A percentile compares a stretch with the other conserved stretches of the same genome.
Evolutionary conservation across 306 rosid species (phyloP).

Genomic region (Prunus mume): DNA sequence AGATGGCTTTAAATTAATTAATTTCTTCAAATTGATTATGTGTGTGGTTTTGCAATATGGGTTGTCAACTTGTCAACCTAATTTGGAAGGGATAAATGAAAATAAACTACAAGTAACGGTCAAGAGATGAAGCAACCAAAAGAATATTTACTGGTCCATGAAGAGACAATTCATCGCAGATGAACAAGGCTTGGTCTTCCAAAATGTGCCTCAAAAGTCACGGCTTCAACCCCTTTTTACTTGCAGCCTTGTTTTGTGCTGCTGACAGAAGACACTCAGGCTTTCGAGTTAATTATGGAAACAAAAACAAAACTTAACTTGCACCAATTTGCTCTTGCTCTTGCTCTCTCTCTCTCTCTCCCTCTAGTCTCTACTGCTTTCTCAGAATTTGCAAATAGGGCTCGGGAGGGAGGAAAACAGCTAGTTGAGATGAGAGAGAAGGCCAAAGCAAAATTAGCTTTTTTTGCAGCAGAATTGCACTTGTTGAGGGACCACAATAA

Average conservation of each 20-base stretch:
- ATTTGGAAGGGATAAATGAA: constrained; percentile 9
- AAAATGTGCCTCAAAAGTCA: constrained; percentile 13
- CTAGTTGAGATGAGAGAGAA: background rate
- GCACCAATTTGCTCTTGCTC: constrained; percentile 12
- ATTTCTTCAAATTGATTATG: background rate
- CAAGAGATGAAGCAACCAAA: constrained; percentile 13
- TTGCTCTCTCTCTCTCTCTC: background rate
- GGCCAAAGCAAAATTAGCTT: background rate
- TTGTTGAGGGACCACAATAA: background rate
- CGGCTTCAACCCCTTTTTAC: background rate
- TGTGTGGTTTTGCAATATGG: background rate
- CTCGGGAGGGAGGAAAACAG: background rate
- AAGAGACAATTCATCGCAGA: constrained; percentile 34
- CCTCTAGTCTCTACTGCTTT: background rate
- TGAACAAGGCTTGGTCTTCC: constrained; percentile 5
- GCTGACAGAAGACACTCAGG: background rate
- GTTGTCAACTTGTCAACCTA: background rate
- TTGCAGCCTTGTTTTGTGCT: constrained; percentile 11
- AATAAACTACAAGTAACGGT: constrained; percentile 1
- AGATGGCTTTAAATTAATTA: background rate
- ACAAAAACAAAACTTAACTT: background rate
- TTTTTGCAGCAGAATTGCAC: background rate
- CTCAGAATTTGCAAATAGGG: constrained; percentile 18
- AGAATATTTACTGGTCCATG: constrained; percentile 29
- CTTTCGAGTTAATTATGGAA: background rate